A percentile compares a stretch with the other conserved stretches of the same genome.
These are phyloP conservation scores for Alternaria infectoria DNA, from an alignment of 2,329 filamentous ascomycete species.

Conservation along the genomic window DNA sequence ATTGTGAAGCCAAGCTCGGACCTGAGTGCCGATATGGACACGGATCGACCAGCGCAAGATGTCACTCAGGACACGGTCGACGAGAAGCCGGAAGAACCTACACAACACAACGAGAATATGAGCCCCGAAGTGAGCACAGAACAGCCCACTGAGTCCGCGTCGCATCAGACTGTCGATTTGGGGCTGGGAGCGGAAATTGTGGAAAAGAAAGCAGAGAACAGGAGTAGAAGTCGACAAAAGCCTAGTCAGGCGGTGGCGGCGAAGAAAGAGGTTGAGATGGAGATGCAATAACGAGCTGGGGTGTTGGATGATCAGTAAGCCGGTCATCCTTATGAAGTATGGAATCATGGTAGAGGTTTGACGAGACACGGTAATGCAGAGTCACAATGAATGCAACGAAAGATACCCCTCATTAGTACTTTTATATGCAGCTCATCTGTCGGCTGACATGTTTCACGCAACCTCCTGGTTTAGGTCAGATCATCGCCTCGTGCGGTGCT, in stretches of 20 bases:
- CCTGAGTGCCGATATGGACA: neutral
- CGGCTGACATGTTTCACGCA: no score
- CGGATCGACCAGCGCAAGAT: neutral
- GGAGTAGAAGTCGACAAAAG: conserved; percentile 20
- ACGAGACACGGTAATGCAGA: neutral
- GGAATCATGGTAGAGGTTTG: neutral
- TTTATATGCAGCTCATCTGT: no score
- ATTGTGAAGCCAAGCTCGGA: conserved; percentile 17
- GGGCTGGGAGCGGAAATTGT: conserved; percentile 10
- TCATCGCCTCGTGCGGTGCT: no score
- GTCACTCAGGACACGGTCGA: neutral
- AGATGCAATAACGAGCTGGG: conserved; percentile 37
- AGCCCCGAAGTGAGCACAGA: neutral
- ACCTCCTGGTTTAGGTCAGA: no score
- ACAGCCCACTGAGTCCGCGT: neutral
- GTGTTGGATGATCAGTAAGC: neutral
- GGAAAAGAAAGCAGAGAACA: conserved; percentile 17
- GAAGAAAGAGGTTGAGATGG: conserved; percentile 41
- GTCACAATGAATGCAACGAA: conserved; percentile 6
- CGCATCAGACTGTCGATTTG: neutral
- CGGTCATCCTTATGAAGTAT: neutral
- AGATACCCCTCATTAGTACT: conserved; percentile 3
- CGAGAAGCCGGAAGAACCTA: neutral
- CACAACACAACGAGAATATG: neutral
- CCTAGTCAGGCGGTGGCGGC: conserved; percentile 26